Evolutionary conservation across 1,284 basidiomycete species (phyloP).

Genomic region (Pterula multifida): DNA sequence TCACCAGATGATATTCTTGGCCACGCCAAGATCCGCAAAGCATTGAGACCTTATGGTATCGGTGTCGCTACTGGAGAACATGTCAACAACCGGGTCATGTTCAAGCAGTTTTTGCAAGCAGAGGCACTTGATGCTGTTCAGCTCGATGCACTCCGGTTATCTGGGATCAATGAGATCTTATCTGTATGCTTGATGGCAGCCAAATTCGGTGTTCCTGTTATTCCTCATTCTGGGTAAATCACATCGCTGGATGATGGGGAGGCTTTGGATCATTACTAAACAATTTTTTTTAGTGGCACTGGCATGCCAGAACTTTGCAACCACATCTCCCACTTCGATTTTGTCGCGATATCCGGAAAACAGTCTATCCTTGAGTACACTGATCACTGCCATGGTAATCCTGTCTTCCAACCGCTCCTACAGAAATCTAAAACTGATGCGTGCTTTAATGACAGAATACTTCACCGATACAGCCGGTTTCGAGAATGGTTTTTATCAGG

Average conservation of each 20-base stretch:
- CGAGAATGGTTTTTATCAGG: neutral
- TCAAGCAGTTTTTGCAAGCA: slow-evolving; percentile 78
- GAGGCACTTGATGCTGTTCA: slow-evolving; percentile 74
- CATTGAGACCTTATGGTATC: slow-evolving; percentile 56
- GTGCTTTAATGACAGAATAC: neutral
- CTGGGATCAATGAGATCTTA: slow-evolving; percentile 69
- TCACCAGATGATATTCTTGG: slow-evolving; percentile 66
- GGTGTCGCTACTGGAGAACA: slow-evolving; percentile 79
- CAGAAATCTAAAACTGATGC: no score
- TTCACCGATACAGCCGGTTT: neutral
- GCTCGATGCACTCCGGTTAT: slow-evolving; percentile 74
- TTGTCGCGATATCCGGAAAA: neutral
- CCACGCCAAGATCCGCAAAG: slow-evolving; percentile 51
- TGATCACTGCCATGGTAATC: neutral
- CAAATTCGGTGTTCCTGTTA: slow-evolving; percentile 27
- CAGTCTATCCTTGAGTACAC: slow-evolving; percentile 1
- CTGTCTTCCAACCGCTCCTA: neutral
- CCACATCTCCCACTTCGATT: neutral
- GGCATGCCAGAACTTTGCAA: slow-evolving; percentile 1
- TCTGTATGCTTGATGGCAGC: slow-evolving; percentile 69
- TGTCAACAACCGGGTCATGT: slow-evolving; percentile 71
- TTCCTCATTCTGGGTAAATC: slow-evolving; percentile 1
- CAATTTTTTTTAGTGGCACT: neutral
- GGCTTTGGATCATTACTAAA: neutral
- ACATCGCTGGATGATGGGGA: neutral